These are phyloP conservation scores for Thymus mandschuricus DNA, from an alignment of 257 asterid genomes.

Conservation along the genomic window DNA sequence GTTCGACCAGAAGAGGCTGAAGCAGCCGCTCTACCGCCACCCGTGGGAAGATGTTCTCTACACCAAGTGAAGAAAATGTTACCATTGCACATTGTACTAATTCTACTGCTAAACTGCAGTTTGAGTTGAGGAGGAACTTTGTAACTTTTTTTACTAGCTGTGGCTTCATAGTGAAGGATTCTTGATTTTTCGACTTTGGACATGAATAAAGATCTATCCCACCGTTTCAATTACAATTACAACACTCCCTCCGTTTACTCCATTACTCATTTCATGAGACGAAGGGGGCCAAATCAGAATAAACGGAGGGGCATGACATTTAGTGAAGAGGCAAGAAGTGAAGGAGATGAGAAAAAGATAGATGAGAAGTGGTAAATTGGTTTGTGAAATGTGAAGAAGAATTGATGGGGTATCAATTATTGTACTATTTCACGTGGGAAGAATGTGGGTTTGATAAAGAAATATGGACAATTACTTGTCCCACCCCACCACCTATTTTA, in stretches of 20 bases:
- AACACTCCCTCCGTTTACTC: too few species aligned
- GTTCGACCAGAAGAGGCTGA: conserved; percentile 95
- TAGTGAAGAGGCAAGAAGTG: neutral
- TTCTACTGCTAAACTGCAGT: neutral
- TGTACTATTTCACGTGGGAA: conserved; percentile 43
- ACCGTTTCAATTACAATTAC: neutral
- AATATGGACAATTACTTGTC: conserved; percentile 14
- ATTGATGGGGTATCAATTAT: conserved; percentile 30
- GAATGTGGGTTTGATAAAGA: conserved; percentile 37
- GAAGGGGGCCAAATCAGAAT: too few species aligned
- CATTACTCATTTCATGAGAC: too few species aligned
- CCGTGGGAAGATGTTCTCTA: conserved; percentile 99
- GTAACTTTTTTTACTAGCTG: neutral
- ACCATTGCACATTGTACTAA: neutral
- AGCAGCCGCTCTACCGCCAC: conserved; percentile 97
- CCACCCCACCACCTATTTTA: conserved; percentile 27
- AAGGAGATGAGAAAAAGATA: conserved; percentile 2
- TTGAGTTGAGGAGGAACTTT: conserved; percentile 3
- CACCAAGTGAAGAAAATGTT: conserved; percentile 70
- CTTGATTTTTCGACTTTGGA: conserved; percentile 2
- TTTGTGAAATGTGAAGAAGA: neutral
- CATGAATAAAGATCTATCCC: conserved; percentile 8
- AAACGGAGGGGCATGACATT: too few species aligned
- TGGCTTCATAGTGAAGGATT: conserved; percentile 15
- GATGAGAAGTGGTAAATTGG: neutral